phyloP scores from a whole-genome alignment of 805 yeast genomes.

The Sugiyamaella boreocaroliniensis region DNA sequence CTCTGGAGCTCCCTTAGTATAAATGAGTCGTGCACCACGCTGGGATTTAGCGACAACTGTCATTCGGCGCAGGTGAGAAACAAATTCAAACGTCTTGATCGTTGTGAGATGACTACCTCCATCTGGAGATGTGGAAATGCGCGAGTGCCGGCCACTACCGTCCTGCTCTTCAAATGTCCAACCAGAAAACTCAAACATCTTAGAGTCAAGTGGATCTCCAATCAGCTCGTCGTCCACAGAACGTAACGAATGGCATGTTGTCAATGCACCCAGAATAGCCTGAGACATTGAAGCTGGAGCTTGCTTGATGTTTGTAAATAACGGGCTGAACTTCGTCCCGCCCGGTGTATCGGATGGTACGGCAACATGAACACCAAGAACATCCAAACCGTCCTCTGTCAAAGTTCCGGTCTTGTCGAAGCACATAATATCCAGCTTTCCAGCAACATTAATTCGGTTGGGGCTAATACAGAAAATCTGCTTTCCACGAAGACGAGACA shows the following conservation, averaged over 20 bases:
- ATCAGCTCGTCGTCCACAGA: conserved; percentile 68
- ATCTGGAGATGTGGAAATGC: conserved; percentile 12
- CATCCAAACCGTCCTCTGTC: conserved; percentile 94
- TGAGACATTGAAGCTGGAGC: conserved; percentile 2
- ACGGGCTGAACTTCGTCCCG: conserved; percentile 20
- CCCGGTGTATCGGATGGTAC: conserved; percentile 7
- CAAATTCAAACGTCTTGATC: conserved; percentile 66
- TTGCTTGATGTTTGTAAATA: conserved; percentile 4
- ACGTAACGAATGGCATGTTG: conserved; percentile 84
- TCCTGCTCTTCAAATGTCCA: conserved; percentile 71
- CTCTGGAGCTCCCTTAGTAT: conserved; percentile 97
- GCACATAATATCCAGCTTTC: conserved; percentile 81
- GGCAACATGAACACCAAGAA: conserved; percentile 52
- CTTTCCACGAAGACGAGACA: conserved; percentile 61
- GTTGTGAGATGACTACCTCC: conserved; percentile 34
- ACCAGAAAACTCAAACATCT: conserved; percentile 85
- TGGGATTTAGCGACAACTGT: conserved; percentile 61
- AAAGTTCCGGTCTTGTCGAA: conserved; percentile 97
- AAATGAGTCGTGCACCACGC: conserved; percentile 41
- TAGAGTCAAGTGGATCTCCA: conserved; percentile 91
- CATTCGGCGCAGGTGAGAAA: conserved; percentile 83
- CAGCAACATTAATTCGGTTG: conserved; percentile 91
- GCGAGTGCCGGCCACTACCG: conserved; percentile 12
- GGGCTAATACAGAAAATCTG: conserved; percentile 89
- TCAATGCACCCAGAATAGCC: conserved; percentile 44